These are phyloP conservation scores for Xerocomellus chrysenteron DNA, from an alignment of 768 basidiomycete species.

Conservation along the genomic window DNA sequence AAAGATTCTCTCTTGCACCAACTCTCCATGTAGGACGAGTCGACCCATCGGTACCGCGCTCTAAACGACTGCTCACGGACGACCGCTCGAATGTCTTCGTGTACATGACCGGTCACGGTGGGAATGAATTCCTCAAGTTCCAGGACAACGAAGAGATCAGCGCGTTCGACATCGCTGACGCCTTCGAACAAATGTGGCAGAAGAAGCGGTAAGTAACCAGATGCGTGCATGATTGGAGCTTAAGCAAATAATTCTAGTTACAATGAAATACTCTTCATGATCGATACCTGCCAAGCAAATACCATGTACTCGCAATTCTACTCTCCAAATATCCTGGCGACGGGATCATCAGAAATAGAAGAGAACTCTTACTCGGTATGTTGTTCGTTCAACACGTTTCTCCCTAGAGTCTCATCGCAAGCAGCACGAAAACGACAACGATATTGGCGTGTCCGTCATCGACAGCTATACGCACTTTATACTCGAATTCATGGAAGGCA, in stretches of 20 bases:
- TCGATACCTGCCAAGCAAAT: conserved; percentile 97
- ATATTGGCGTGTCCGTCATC: conserved; percentile 94
- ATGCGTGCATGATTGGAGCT: not conserved
- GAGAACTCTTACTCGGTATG: conserved; percentile 94
- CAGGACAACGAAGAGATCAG: conserved; percentile 99
- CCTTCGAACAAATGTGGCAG: conserved; percentile 98
- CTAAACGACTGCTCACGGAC: conserved; percentile 90
- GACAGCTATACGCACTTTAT: conserved; percentile 93
- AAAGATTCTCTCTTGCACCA: not conserved
- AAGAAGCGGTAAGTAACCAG: conserved; percentile 70
- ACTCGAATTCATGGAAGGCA: conserved; percentile 86
- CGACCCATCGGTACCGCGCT: conserved; percentile 80
- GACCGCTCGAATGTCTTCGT: conserved; percentile 91
- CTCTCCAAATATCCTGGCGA: conserved; percentile 90
- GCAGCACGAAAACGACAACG: conserved; percentile 90
- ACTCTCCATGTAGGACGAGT: conserved; percentile 63
- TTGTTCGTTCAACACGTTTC: not conserved
- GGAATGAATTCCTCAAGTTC: conserved; percentile 98
- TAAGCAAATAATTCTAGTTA: conserved; percentile 50
- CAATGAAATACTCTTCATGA: conserved; percentile 97
- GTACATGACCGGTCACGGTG: conserved; percentile 98
- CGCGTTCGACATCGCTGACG: conserved; percentile 96
- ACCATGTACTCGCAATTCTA: conserved; percentile 93
- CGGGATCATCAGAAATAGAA: conserved; percentile 78
- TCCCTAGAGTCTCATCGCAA: not conserved